Evolutionary conservation across 148 eudicot species (phyloP).

Genomic region (Simmondsia chinensis): DNA sequence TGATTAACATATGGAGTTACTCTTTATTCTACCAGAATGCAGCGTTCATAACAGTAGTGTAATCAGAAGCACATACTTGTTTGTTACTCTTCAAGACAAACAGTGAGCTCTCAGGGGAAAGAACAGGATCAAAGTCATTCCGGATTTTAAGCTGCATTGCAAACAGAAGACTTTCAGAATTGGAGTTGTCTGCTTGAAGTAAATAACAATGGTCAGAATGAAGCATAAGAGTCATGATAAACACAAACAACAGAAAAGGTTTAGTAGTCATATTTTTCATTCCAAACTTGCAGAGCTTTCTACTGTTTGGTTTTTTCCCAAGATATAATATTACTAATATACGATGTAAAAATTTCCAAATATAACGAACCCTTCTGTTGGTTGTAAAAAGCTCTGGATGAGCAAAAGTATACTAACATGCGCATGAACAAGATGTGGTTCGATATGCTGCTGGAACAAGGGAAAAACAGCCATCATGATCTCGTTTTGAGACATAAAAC

Average conservation of each 20-base stretch:
- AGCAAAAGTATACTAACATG: constrained; percentile 57
- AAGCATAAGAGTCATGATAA: too few relatives aligned
- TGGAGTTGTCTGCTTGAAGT: too few relatives aligned
- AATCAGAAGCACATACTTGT: constrained; percentile 44
- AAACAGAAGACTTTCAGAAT: background rate
- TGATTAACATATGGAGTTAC: background rate
- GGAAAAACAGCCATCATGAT: constrained; percentile 95
- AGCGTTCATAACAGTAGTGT: background rate
- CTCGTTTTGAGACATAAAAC: constrained; percentile 87
- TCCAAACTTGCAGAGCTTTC: too few relatives aligned
- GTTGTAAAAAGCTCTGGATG: background rate
- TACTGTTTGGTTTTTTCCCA: too few relatives aligned
- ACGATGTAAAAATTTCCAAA: too few relatives aligned
- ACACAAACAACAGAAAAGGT: too few relatives aligned
- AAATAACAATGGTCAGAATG: too few relatives aligned
- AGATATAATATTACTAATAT: too few relatives aligned
- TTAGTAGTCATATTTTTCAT: too few relatives aligned
- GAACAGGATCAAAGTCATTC: constrained; percentile 97
- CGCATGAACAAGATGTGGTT: constrained; percentile 99
- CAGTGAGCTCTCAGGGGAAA: constrained; percentile 96
- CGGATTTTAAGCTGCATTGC: constrained; percentile 82
- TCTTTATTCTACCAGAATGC: constrained; percentile 2
- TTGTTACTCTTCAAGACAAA: constrained; percentile 94
- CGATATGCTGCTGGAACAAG: constrained; percentile 97
- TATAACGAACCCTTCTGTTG: background rate